Conservation (phyloP, 495 filamentous ascomycete species). For the Penicillium cinerascens region DNA sequence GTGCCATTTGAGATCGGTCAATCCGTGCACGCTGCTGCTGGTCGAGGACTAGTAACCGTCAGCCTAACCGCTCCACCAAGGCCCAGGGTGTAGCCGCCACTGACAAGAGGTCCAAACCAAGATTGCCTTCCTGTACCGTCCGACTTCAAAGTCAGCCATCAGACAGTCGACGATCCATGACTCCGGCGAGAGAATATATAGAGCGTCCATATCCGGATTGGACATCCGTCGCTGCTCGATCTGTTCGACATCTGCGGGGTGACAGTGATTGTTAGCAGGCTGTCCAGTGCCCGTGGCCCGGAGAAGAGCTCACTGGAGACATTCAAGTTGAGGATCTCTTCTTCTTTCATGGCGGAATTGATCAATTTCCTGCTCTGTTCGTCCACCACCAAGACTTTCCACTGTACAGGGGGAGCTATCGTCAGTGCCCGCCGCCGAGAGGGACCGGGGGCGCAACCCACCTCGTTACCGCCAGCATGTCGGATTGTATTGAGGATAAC, state of each 20-base stretch:
- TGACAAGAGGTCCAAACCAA: conserved; percentile 83
- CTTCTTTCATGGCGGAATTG: conserved; percentile 83
- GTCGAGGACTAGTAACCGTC: conserved; percentile 45
- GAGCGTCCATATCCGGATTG: conserved; percentile 86
- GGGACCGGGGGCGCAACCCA: conserved; percentile 30
- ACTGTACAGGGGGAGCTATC: conserved; percentile 50
- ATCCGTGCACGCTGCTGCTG: conserved; percentile 51
- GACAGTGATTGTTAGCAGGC: conserved; percentile 27
- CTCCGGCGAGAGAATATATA: conserved; percentile 84
- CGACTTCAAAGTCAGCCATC: conserved; percentile 82
- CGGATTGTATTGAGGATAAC: conserved; percentile 60
- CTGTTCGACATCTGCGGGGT: conserved; percentile 72
- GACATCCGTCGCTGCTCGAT: conserved; percentile 78
- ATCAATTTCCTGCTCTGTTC: conserved; percentile 73
- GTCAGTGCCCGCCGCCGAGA: conserved; percentile 28
- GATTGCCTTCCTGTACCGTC: conserved; percentile 68
- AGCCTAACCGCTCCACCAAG: conserved; percentile 12
- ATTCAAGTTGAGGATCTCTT: conserved; percentile 92
- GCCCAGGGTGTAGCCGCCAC: conserved; percentile 25
- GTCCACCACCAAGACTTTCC: conserved; percentile 93
- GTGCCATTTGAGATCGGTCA: conserved; percentile 57
- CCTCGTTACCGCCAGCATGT: conserved; percentile 56
- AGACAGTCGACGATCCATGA: conserved; percentile 89
- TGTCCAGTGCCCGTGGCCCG: conserved; percentile 1
- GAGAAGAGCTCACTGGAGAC: conserved; percentile 71